These are phyloP conservation scores for Bassia scoparia DNA, from an alignment of 148 eudicot genomes.

Conservation along the genomic window DNA sequence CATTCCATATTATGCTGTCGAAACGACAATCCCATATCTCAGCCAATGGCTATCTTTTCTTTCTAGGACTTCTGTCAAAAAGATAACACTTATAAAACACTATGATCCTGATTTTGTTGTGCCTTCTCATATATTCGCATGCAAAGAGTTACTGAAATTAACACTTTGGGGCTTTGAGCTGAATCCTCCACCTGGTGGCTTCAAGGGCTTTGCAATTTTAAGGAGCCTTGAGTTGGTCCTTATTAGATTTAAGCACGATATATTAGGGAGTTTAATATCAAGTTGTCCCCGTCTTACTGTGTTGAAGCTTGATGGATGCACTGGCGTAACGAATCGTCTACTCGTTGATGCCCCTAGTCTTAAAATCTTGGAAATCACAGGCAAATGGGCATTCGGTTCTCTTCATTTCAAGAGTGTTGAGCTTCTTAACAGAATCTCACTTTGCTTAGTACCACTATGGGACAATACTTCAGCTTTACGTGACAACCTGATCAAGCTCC, in stretches of 20 bases:
- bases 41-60: constrained; percentile 13
- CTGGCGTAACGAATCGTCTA: background rate
- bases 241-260: background rate
- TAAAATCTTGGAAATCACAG: background rate
- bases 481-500: too few species aligned
- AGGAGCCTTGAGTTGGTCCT: background rate
- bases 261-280: background rate
- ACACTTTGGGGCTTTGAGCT: constrained; percentile 3
- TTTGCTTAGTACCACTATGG: background rate
- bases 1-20: too few species aligned
- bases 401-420: background rate
- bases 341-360: background rate
- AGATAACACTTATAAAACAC: background rate
- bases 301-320: background rate
- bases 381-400: background rate
- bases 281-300: background rate
- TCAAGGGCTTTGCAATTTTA: background rate
- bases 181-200: background rate
- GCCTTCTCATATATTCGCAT: constrained; percentile 1
- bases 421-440: background rate
- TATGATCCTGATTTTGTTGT: too few species aligned
- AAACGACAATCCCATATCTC: background rate
- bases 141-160: background rate
- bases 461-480: background rate
- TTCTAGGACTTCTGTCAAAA: background rate